A percentile compares a stretch with the other conserved stretches of the same genome.
phyloP scores from a whole-genome alignment of 2,329 filamentous ascomycete genomes.

The Metarhizium robertsii region DNA sequence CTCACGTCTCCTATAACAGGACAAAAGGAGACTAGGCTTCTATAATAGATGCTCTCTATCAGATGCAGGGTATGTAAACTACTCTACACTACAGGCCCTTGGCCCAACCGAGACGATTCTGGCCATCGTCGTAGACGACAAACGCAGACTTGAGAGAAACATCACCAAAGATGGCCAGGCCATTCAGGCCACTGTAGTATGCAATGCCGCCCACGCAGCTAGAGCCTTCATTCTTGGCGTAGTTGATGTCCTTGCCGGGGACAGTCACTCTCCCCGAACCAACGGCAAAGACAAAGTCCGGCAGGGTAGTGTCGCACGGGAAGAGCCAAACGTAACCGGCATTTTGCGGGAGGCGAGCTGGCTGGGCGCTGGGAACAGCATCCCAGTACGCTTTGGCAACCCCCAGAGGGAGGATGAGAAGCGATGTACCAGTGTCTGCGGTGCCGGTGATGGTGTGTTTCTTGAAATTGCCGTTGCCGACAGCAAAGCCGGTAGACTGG shows the following conservation, averaged over 20 bases:
- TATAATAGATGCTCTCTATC: no score
- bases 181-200: slow-evolving; percentile 39
- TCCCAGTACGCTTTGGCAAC: slow-evolving; percentile 40
- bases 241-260: slow-evolving; percentile 39
- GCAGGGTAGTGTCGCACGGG: slow-evolving; percentile 33
- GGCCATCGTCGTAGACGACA: slow-evolving; percentile 45
- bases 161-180: slow-evolving; percentile 52
- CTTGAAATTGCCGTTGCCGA: slow-evolving; percentile 9
- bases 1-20: no score
- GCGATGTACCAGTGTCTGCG: slow-evolving; percentile 52
- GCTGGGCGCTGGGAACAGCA: slow-evolving; percentile 24
- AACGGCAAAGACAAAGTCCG: slow-evolving; percentile 44
- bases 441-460: slow-evolving; percentile 28
- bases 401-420: slow-evolving; percentile 46
- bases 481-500: slow-evolving; percentile 12
- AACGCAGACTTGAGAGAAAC: slow-evolving; percentile 51
- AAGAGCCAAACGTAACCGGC: slow-evolving; percentile 26
- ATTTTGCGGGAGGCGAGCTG: slow-evolving; percentile 18
- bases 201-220: slow-evolving; percentile 56
- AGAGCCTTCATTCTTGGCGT: slow-evolving; percentile 25
- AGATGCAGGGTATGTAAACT: no score
- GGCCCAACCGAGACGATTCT: slow-evolving; percentile 35
- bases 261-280: slow-evolving; percentile 47
- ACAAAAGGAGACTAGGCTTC: no score
- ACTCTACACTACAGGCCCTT: background rate